phyloP scores from a whole-genome alignment of 495 filamentous ascomycete species.

The Penicillium bialowiezense region DNA sequence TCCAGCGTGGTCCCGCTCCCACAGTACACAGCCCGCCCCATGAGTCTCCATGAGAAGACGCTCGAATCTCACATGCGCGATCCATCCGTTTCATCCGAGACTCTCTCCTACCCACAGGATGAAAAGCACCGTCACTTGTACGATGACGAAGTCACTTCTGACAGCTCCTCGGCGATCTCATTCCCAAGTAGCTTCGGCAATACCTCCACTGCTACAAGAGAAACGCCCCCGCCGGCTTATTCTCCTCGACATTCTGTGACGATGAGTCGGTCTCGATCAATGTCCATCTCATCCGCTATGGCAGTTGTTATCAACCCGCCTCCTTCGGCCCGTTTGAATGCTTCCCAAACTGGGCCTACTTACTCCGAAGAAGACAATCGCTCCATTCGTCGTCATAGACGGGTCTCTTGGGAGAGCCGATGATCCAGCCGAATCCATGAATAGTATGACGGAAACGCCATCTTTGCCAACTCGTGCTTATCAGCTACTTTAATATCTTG shows the following conservation, averaged over 20 bases:
- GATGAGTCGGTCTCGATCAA: slow-evolving; percentile 31
- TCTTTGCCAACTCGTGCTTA: not conserved
- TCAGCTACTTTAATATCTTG: not conserved
- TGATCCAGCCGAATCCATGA: slow-evolving; percentile 1
- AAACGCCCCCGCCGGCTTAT: slow-evolving; percentile 47
- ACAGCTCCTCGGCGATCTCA: slow-evolving; percentile 42
- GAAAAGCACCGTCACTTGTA: slow-evolving; percentile 34
- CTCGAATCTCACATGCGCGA: slow-evolving; percentile 39
- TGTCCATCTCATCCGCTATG: slow-evolving; percentile 35
- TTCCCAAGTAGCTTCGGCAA: slow-evolving; percentile 49
- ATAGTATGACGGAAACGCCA: not conserved
- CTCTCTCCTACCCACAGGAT: slow-evolving; percentile 14
- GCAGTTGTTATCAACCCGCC: slow-evolving; percentile 22
- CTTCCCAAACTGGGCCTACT: slow-evolving; percentile 21
- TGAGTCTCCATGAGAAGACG: slow-evolving; percentile 44
- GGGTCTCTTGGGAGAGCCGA: slow-evolving; percentile 35
- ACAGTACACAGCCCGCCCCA: slow-evolving; percentile 41
- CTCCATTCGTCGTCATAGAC: slow-evolving; percentile 24
- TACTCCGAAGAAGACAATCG: slow-evolving; percentile 24
- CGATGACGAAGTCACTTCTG: slow-evolving; percentile 34
- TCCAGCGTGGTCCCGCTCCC: slow-evolving; percentile 36
- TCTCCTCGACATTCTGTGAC: slow-evolving; percentile 31
- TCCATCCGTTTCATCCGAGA: slow-evolving; percentile 31
- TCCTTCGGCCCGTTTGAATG: slow-evolving; percentile 27
- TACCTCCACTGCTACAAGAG: slow-evolving; percentile 46